Evolutionary conservation across 192 early-diverging fungal genomes (phyloP).

Genomic region (Rhizophagus prolifer): DNA sequence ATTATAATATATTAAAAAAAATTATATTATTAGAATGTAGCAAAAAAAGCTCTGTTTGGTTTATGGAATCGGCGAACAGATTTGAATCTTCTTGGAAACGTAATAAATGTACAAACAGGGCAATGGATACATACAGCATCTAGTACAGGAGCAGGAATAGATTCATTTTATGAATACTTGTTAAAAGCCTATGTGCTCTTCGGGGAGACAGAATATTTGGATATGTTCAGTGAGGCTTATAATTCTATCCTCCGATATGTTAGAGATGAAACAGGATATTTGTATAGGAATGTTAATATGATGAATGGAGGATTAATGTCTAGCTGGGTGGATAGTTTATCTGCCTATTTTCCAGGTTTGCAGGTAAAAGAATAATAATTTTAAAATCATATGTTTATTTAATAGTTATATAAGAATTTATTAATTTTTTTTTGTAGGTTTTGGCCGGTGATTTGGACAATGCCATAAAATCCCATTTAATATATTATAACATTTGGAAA

Average conservation of each 20-base stretch:
- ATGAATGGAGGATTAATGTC: conserved; percentile 60
- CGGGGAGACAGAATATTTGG: conserved; percentile 75
- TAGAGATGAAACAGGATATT: conserved; percentile 67
- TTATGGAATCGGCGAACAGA: conserved; percentile 79
- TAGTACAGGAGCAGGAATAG: conserved; percentile 86
- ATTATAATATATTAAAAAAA: no score
- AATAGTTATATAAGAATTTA: not conserved
- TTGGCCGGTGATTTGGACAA: conserved; percentile 81
- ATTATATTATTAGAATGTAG: conserved; percentile 44
- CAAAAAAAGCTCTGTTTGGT: conserved; percentile 65
- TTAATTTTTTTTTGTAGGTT: conserved; percentile 46
- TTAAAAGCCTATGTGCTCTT: conserved; percentile 88
- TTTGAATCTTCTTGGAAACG: conserved; percentile 80
- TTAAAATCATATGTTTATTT: not conserved
- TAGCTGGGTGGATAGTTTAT: conserved; percentile 84
- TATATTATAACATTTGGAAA: conserved; percentile 87
- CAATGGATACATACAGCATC: conserved; percentile 73
- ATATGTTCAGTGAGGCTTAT: conserved; percentile 77
- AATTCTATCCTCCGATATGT: conserved; percentile 62
- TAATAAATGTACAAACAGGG: conserved; percentile 66
- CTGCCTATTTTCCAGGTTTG: conserved; percentile 90
- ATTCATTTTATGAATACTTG: conserved; percentile 92
- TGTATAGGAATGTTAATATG: conserved; percentile 90
- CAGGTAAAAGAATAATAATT: conserved; percentile 54
- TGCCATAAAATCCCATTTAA: conserved; percentile 80